Evolutionary conservation across 306 rosid species (phyloP).

Genomic region (Gastrolobium bilobum): DNA sequence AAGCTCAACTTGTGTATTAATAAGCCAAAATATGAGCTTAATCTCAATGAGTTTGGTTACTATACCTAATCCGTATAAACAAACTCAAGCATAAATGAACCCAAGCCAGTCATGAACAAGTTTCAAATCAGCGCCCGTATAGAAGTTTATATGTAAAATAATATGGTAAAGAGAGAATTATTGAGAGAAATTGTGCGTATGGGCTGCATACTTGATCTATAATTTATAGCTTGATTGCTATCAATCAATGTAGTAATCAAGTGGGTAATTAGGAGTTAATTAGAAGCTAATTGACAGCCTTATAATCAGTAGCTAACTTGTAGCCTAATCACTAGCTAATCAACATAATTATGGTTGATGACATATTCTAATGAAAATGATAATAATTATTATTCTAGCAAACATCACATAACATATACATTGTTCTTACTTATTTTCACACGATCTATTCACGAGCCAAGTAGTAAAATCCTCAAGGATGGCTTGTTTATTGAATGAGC

Average conservation of each 20-base stretch:
- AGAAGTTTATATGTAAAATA: neutral
- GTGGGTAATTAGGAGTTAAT: neutral
- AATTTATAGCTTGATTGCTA: neutral
- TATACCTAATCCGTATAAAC: neutral
- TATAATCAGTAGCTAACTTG: neutral
- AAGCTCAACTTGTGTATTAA: conserved; percentile 6
- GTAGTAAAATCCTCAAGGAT: neutral
- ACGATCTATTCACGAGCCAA: neutral
- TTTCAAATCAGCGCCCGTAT: neutral
- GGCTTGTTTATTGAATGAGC: conserved; percentile 14
- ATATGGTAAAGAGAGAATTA: neutral
- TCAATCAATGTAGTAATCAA: neutral
- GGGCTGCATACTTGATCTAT: neutral
- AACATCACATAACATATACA: neutral
- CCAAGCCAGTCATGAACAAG: conserved; percentile 17
- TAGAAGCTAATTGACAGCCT: neutral
- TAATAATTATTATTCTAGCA: neutral
- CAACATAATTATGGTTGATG: neutral
- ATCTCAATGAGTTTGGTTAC: neutral
- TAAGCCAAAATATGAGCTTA: neutral
- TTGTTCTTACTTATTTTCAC: neutral
- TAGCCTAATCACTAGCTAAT: neutral
- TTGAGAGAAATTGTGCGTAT: neutral
- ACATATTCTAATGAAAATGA: neutral
- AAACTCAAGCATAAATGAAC: neutral